Conservation (phyloP, 2,329 filamentous ascomycete genomes). For the Fusarium bulbicola region DNA sequence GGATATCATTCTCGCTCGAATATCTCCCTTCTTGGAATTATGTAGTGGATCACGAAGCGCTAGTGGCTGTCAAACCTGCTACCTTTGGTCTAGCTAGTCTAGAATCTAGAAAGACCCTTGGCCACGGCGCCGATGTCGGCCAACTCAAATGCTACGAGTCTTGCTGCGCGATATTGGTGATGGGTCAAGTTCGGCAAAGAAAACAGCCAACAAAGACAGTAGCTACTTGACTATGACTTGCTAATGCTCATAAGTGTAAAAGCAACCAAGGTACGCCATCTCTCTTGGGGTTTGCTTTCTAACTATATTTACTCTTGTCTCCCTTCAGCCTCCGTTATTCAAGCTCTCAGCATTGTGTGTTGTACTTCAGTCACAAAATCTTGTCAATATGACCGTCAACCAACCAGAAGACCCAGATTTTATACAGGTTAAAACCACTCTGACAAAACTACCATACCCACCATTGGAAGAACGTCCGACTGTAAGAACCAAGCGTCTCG, state of each 20-base stretch:
- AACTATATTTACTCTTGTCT: no score
- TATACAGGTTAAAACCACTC: neutral
- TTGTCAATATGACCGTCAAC: neutral
- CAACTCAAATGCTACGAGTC: neutral
- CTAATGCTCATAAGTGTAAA: fast-evolving
- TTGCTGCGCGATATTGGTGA: neutral
- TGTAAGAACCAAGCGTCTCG: neutral
- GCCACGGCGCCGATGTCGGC: neutral
- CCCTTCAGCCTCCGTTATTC: no score
- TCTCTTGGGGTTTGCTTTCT: no score
- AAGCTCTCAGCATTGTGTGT: fast-evolving
- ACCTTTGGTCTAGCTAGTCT: neutral
- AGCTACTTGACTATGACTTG: no score
- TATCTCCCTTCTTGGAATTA: neutral
- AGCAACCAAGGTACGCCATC: fast-evolving
- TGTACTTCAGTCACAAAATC: fast-evolving
- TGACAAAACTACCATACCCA: neutral
- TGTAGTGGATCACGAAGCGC: neutral
- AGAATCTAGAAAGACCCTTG: no score
- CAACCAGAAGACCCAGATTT: neutral
- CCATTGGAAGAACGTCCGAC: neutral
- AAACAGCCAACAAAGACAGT: neutral
- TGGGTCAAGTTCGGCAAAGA: neutral
- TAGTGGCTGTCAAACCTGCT: neutral
- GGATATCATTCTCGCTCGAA: neutral